Base-by-base conservation (phyloP, 352 stramenopile genomes). In the Phytophthora ramorum region DNA sequence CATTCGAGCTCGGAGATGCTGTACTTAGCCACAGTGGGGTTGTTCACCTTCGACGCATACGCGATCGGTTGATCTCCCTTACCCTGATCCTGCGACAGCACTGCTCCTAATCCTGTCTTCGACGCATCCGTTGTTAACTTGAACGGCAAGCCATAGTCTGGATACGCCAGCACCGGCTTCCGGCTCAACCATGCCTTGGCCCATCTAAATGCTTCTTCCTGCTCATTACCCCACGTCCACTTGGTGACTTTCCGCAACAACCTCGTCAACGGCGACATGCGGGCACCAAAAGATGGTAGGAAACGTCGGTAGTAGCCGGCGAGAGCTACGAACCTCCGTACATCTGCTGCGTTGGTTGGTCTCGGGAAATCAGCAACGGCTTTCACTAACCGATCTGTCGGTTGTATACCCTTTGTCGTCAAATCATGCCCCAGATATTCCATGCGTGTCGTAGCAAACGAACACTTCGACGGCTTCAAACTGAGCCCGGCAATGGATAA, bases 371-470 rank as follows among this genome's bases (percentile, higher is more conserved):
- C 13, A 0, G 9, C 1, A 4, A 71, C 20, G 0, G 50, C 43
- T 2, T 58, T 37, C 6, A 68, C 16, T 5, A 63, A 38, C 19
- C 46, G 30, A 10, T 60, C 16, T 16, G 48, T 45, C 17, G 63
- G n/a, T n/a, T n/a, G n/a, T n/a, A n/a, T n/a, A n/a, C n/a, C n/a
- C n/a, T n/a, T n/a, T n/a, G n/a, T n/a, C 6, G 19, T 56, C 5
- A 76, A 10, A n/a, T 66, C 55, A 20, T 76, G 62, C 0, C 61
- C 61, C 14, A 76, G 22, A 24, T 65, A 76, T 35, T 76, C 52
- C 16, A 76, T 54, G 7, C 19, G 28, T 1, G 19, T 32, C 0
- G 37, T 38, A 0, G 54, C 60, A 24, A 76, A 76, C 0, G 30
- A 14, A 17, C 69, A 73, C 38, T 73, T 72, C n/a, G 34, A 41